phyloP scores from a whole-genome alignment of 2,329 filamentous ascomycete genomes.

The Sclerotinia subarctica region DNA sequence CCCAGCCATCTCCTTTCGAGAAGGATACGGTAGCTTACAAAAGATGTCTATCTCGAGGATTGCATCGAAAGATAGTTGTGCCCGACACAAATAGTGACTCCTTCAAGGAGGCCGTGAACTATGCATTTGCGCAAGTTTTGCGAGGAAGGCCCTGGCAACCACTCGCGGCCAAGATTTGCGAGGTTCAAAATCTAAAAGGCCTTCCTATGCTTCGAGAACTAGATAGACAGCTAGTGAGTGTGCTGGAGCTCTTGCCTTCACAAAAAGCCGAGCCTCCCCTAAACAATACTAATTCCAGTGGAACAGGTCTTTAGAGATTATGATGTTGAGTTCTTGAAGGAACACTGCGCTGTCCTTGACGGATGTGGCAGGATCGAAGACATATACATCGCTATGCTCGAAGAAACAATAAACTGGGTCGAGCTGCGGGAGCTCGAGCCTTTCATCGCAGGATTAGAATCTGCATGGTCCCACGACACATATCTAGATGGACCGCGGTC shows the following conservation, averaged over 20 bases:
- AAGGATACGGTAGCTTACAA: conserved; percentile 61
- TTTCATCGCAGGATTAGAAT: conserved; percentile 52
- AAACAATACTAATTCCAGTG: background rate
- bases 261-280: background rate
- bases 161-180: conserved; percentile 56
- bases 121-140: conserved; percentile 50
- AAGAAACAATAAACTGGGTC: conserved; percentile 53
- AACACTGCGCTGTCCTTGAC: conserved; percentile 55
- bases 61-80: conserved; percentile 56
- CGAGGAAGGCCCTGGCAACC: conserved; percentile 54
- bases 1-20: conserved; percentile 58
- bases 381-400: conserved; percentile 56
- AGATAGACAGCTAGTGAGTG: conserved; percentile 44
- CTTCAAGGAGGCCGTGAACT: conserved; percentile 48
- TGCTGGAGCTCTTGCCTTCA: background rate
- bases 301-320: conserved; percentile 36
- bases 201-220: conserved; percentile 58
- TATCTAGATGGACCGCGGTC: conserved; percentile 45
- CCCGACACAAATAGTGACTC: conserved; percentile 49
- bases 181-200: conserved; percentile 52
- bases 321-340: conserved; percentile 50
- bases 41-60: conserved; percentile 56
- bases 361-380: conserved; percentile 55
- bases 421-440: conserved; percentile 47
- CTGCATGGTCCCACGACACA: conserved; percentile 52